A percentile compares a stretch with the other conserved stretches of the same genome.
Evolutionary conservation across 2,329 filamentous ascomycete species (phyloP).

Genomic region (Colletotrichum cuscutae): DNA sequence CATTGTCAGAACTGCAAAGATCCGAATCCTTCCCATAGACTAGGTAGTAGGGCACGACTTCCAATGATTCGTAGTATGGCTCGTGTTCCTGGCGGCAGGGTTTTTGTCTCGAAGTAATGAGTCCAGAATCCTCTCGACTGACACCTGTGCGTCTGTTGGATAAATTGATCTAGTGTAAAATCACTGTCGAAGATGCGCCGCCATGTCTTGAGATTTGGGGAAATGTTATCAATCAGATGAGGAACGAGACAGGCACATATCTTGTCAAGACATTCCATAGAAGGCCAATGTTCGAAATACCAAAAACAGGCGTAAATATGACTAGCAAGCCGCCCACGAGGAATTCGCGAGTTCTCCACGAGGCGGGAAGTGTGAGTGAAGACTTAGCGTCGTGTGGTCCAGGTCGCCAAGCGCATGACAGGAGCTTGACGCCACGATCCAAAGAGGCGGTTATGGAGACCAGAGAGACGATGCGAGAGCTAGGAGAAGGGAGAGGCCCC

Average conservation of each 20-base stretch:
- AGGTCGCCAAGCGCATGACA: constrained; percentile 7
- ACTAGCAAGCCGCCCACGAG: neutral
- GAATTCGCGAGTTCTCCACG: neutral
- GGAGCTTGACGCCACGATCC: constrained; percentile 14
- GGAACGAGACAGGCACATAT: neutral
- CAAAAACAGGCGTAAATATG: neutral
- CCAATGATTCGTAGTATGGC: neutral
- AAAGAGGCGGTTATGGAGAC: neutral
- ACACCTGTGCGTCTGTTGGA: neutral
- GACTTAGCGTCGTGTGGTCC: neutral
- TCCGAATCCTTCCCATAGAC: neutral
- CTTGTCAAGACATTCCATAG: neutral
- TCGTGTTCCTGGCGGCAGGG: neutral
- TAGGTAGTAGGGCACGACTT: neutral
- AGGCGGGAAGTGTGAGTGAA: neutral
- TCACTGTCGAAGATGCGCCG: neutral
- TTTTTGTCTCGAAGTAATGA: neutral
- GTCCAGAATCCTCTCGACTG: neutral
- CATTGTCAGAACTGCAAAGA: neutral
- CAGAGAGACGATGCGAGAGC: neutral
- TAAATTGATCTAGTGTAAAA: neutral
- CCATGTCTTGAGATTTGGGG: neutral
- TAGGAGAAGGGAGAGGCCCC: neutral
- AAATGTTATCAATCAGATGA: neutral
- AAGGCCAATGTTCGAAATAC: neutral